Conservation (phyloP, 2,329 filamentous ascomycete species). For the Nothophaeocryptopus gaeumannii region DNA sequence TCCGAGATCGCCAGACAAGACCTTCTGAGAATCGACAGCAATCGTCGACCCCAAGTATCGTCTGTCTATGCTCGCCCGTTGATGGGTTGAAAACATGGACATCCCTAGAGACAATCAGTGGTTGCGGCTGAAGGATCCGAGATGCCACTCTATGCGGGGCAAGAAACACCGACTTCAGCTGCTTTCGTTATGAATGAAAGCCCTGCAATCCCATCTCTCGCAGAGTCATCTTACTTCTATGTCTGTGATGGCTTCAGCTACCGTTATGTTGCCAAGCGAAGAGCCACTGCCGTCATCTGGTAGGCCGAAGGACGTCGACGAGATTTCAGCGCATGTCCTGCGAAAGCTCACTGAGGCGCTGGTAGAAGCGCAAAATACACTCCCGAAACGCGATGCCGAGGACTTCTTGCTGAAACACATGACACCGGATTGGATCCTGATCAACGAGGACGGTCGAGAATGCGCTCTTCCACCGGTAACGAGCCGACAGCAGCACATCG, state of each 20-base stretch:
- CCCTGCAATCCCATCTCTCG: not conserved
- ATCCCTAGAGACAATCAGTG: no score
- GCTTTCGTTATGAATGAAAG: no score
- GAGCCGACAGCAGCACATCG: not conserved
- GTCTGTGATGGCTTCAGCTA: not conserved
- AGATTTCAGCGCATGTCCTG: not conserved
- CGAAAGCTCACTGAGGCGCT: not conserved
- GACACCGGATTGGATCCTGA: not conserved
- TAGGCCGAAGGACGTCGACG: not conserved
- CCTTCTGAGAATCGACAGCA: no score
- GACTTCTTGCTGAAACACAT: not conserved
- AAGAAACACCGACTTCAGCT: no score
- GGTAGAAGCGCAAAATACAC: not conserved
- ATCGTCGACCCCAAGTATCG: no score
- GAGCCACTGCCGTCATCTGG: not conserved
- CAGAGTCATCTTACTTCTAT: not conserved
- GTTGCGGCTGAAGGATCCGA: no score
- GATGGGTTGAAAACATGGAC: no score
- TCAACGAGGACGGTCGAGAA: conserved; percentile 1
- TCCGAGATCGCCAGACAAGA: no score
- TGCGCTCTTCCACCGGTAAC: not conserved
- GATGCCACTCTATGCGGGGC: no score
- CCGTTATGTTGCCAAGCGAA: not conserved
- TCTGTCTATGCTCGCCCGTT: no score
- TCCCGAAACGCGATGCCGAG: not conserved